Evolutionary conservation across 75 land plant genomes (phyloP).

Genomic region (Cupressus sempervirens): DNA sequence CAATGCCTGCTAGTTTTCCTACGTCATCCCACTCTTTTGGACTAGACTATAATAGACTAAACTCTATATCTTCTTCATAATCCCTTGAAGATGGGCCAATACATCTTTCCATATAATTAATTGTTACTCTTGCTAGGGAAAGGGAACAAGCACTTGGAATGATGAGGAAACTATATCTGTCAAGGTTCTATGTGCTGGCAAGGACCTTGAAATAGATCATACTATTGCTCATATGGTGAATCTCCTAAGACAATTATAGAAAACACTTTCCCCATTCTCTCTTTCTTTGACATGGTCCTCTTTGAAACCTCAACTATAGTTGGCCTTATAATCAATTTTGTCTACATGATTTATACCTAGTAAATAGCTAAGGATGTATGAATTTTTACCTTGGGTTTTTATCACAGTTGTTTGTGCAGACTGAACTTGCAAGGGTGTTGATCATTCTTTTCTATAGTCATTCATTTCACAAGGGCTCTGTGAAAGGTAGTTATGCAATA

Average conservation of each 20-base stretch:
- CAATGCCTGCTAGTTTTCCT: too few relatives aligned
- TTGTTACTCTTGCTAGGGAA: too few relatives aligned
- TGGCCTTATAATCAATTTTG: constrained; percentile 75
- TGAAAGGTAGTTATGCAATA: constrained; percentile 9
- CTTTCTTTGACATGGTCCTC: constrained; percentile 89
- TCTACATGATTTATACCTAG: constrained; percentile 23
- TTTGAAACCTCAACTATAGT: constrained; percentile 90
- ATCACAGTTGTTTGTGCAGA: background rate
- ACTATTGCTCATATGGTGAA: constrained; percentile 78
- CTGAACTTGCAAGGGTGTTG: constrained; percentile 3
- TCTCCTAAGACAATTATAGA: constrained; percentile 79
- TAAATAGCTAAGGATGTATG: background rate
- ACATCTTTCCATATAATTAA: too few relatives aligned
- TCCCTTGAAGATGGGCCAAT: too few relatives aligned
- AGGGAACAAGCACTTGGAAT: too few relatives aligned
- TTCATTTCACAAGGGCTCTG: constrained; percentile 2
- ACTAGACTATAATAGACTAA: too few relatives aligned
- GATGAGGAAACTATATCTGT: too few relatives aligned
- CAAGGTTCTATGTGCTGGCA: constrained; percentile 82
- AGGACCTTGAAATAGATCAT: constrained; percentile 79
- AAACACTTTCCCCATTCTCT: constrained; percentile 78
- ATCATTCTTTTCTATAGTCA: constrained; percentile 11
- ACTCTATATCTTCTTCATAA: too few relatives aligned
- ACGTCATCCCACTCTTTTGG: too few relatives aligned
- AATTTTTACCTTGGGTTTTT: background rate